A percentile compares a stretch with the other conserved stretches of the same genome.
Conservation (phyloP, 2,329 filamentous ascomycete species). For the Aaosphaeria pasadenensis region DNA sequence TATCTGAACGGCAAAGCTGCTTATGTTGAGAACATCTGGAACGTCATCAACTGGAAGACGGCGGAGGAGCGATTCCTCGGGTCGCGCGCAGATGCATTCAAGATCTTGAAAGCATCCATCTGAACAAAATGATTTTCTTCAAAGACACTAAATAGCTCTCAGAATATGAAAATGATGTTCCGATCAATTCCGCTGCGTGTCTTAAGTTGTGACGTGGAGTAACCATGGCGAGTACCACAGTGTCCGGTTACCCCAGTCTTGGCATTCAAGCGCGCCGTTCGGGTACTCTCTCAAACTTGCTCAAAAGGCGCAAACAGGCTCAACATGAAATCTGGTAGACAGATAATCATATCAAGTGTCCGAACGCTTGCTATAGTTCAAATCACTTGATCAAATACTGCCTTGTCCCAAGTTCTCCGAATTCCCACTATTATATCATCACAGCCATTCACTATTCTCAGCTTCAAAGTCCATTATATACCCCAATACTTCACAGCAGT, state of each 20-base stretch:
- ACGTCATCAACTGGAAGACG: conserved; percentile 74
- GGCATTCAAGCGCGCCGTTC: conserved; percentile 13
- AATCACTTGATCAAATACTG: too few relatives aligned
- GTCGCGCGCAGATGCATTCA: conserved; percentile 37
- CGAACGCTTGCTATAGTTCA: too few relatives aligned
- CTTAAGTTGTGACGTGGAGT: too few relatives aligned
- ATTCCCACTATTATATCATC: too few relatives aligned
- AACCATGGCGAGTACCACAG: conserved; percentile 14
- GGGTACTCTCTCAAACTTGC: conserved; percentile 35
- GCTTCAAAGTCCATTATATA: too few relatives aligned
- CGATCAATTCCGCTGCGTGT: too few relatives aligned
- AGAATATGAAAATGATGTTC: too few relatives aligned
- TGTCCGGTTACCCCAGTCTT: conserved; percentile 11
- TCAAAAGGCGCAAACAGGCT: conserved; percentile 32
- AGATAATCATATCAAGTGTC: too few relatives aligned
- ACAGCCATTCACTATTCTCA: too few relatives aligned
- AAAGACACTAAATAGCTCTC: too few relatives aligned
- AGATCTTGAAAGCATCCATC: conserved; percentile 35
- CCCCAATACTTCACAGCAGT: too few relatives aligned
- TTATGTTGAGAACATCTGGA: conserved; percentile 75
- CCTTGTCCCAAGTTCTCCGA: too few relatives aligned
- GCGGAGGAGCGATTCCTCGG: conserved; percentile 62
- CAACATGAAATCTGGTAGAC: conserved; percentile 3
- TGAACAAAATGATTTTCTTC: conserved; percentile 4
- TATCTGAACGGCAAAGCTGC: conserved; percentile 74